Evolutionary conservation across 2,329 filamentous ascomycete species (phyloP).

Genomic region (Didymella glomerata): DNA sequence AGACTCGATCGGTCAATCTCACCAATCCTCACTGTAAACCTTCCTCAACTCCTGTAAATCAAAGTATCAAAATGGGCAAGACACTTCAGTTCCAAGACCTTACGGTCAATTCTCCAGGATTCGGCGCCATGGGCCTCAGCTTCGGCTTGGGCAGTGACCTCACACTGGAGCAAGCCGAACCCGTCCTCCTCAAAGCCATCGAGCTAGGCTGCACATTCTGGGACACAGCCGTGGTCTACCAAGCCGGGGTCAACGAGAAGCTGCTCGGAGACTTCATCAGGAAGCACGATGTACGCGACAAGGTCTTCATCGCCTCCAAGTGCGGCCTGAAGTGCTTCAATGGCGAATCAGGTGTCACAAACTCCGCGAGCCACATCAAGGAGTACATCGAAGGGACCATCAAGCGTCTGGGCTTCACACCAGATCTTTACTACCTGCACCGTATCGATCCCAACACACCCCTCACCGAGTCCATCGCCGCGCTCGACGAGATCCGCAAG

Average conservation of each 20-base stretch:
- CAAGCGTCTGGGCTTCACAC: conserved; percentile 48
- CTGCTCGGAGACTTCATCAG: conserved; percentile 39
- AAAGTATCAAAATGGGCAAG: conserved; percentile 28
- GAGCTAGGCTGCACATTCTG: conserved; percentile 62
- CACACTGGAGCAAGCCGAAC: conserved; percentile 58
- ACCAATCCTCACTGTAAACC: too few species aligned
- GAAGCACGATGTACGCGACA: conserved; percentile 39
- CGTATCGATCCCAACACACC: conserved; percentile 50
- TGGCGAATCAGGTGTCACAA: conserved; percentile 51
- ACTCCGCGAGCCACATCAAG: conserved; percentile 51
- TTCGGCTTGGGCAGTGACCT: conserved; percentile 55
- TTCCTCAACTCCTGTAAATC: neutral
- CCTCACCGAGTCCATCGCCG: conserved; percentile 57
- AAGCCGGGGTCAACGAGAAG: conserved; percentile 41
- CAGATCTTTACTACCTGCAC: conserved; percentile 55
- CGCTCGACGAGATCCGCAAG: conserved; percentile 50
- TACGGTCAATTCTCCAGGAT: conserved; percentile 60
- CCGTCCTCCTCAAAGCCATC: conserved; percentile 59
- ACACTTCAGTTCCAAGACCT: conserved; percentile 32
- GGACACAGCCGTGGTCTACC: conserved; percentile 53
- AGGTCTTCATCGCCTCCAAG: conserved; percentile 40
- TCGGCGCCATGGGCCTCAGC: conserved; percentile 64
- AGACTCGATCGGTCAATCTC: neutral
- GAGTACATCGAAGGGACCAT: conserved; percentile 52
- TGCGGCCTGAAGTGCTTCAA: conserved; percentile 41